Base-by-base conservation (phyloP, 371 early-diverging fungal genomes). In the Rhizomucor miehei region DNA sequence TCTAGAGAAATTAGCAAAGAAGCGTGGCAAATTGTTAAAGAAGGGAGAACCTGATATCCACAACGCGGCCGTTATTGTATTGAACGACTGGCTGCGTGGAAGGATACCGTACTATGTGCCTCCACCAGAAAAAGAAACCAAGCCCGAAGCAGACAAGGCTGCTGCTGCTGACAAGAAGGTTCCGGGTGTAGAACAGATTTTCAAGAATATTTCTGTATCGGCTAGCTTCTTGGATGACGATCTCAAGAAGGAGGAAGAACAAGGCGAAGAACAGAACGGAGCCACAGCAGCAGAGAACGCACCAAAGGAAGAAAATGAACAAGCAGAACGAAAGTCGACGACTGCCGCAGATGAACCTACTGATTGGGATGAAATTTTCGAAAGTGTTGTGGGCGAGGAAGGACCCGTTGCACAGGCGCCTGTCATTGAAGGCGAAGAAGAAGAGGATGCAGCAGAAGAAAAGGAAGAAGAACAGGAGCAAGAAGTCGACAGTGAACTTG, bases 51-150 rank as follows among this genome's bases (percentile, higher is more conserved):
- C 98, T 23, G 97, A 99, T 79, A 51, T 96, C 20, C 80, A 85
- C 48, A 88, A 92, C n/a, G 94, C 94, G 13, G 85, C 97, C 39
- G 98, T 97, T 70, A 98, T 95, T 92, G 89, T 99, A 6, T 79
- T 99, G 55, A 94, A 98, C 77, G 99, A 99, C 75, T 99, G 97
- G 98, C 77, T 98, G 48, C 86, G 99, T 53, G 99, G 99, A 46
- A 93, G 95, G 70, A 94, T 99, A 65, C 99, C 99, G 19, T 99
- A 88, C 82, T 99, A 88, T 72, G 84, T 85, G 1, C 71, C 87
- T 17, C 99, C 99, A 41, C 95, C 98, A n/a, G 64, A 56, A 39
- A 36, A 20, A 23, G 65, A 52, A 11, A 72, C 74, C n/a, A 57
- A 60, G 6, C 51, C 60, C 11, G 52, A 61, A 16, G 62, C 64